phyloP scores from a whole-genome alignment of 345 rosid species.

The Rhizophora mangle region DNA sequence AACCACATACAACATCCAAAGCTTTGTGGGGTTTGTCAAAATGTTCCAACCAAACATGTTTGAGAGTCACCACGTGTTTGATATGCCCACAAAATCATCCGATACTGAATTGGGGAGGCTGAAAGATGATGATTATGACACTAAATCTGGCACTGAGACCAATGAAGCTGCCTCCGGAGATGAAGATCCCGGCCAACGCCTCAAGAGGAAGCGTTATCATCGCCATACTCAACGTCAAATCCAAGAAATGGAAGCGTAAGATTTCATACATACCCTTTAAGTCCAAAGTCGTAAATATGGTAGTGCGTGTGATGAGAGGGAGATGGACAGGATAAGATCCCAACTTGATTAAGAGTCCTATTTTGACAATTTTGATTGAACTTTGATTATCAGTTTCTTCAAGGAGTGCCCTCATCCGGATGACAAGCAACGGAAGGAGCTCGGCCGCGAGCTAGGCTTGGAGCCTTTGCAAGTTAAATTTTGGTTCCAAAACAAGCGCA shows the following conservation, averaged over 20 bases:
- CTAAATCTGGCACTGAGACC: slow-evolving; percentile 68
- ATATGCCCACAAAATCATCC: slow-evolving; percentile 50
- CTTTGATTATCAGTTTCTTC: slow-evolving; percentile 50
- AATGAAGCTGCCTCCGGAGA: slow-evolving; percentile 66
- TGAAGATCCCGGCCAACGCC: slow-evolving; percentile 67
- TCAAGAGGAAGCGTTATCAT: slow-evolving; percentile 78
- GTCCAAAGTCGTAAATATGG: neutral
- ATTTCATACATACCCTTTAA: neutral
- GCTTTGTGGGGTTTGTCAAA: slow-evolving; percentile 8
- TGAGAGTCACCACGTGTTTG: slow-evolving; percentile 66
- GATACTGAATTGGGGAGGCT: slow-evolving; percentile 57
- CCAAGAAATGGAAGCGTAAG: slow-evolving; percentile 95
- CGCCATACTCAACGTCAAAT: slow-evolving; percentile 96
- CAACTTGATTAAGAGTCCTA: too few species aligned
- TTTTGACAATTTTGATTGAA: neutral
- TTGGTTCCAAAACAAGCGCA: slow-evolving; percentile 99
- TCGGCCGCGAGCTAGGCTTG: slow-evolving; percentile 64
- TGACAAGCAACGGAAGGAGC: slow-evolving; percentile 89
- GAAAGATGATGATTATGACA: slow-evolving; percentile 74
- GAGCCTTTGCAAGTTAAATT: slow-evolving; percentile 90
- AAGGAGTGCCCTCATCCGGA: slow-evolving; percentile 96
- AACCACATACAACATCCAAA: neutral
- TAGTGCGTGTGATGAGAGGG: neutral
- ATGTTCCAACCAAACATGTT: slow-evolving; percentile 79
- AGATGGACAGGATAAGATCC: too few species aligned